phyloP scores from a whole-genome alignment of 768 basidiomycete genomes.

The Podaxis rugospora region DNA sequence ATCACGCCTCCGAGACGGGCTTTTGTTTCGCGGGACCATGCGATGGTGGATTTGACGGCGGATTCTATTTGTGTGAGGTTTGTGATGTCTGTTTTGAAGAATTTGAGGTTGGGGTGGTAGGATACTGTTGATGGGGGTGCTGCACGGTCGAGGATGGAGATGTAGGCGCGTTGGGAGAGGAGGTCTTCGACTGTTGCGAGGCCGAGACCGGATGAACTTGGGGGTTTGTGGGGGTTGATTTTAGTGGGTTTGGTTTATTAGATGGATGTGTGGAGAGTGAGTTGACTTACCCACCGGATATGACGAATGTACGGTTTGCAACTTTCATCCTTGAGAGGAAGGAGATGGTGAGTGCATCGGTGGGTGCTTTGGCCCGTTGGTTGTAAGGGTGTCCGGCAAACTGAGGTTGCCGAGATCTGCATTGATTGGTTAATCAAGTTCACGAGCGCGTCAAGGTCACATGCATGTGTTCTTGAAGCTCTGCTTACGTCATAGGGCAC shows the following conservation, averaged over 20 bases:
- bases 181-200: conserved; percentile 47
- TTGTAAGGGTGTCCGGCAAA: background rate
- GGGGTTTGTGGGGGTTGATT: background rate
- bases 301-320: conserved; percentile 48
- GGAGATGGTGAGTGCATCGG: background rate
- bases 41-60: conserved; percentile 33
- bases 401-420: background rate
- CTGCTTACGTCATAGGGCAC: conserved; percentile 17
- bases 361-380: background rate
- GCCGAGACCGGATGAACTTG: conserved; percentile 54
- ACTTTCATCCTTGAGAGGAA: conserved; percentile 35
- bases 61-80: conserved; percentile 29
- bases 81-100: conserved; percentile 38
- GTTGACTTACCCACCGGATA: conserved; percentile 49
- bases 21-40: conserved; percentile 37
- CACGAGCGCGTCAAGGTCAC: conserved; percentile 5
- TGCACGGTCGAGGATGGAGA: conserved; percentile 50
- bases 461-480: background rate
- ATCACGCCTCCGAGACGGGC: conserved; percentile 54
- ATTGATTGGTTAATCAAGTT: conserved; percentile 19
- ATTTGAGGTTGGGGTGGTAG: conserved; percentile 27
- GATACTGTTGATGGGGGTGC: conserved; percentile 26
- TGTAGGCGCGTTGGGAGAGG: conserved; percentile 35
- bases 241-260: background rate
- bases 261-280: background rate